These are phyloP conservation scores for Fusarium sp. DNA, from an alignment of 2,329 filamentous ascomycete species.

Conservation along the genomic window DNA sequence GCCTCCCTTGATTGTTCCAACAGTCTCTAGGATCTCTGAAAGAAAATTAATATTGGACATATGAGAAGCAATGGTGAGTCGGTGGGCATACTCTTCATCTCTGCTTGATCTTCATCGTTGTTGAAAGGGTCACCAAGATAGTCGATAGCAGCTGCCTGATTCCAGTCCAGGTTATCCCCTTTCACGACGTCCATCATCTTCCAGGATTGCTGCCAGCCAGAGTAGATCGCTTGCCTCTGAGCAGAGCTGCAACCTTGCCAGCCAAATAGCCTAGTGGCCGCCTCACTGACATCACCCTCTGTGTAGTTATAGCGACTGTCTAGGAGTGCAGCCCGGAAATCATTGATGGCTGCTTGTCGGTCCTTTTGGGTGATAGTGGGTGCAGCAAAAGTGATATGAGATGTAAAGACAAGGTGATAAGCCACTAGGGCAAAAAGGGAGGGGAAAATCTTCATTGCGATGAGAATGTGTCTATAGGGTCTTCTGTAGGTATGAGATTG, in stretches of 20 bases:
- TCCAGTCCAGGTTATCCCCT: background rate
- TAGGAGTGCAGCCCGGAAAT: background rate
- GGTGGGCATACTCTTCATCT: background rate
- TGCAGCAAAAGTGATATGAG: background rate
- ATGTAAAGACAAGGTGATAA: background rate
- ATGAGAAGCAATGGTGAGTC: background rate
- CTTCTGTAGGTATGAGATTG: too few relatives aligned
- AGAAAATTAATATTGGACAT: background rate
- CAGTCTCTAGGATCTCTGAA: background rate
- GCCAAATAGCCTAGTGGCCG: background rate
- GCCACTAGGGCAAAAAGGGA: background rate
- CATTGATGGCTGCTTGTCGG: background rate
- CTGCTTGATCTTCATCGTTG: background rate
- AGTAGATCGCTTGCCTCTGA: background rate
- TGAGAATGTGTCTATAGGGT: too few relatives aligned
- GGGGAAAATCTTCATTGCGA: too few relatives aligned
- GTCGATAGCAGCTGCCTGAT: background rate
- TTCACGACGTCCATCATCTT: background rate
- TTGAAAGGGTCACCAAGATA: background rate
- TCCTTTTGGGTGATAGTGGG: background rate
- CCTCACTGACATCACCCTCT: background rate
- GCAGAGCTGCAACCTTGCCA: background rate
- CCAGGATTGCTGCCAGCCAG: conserved; percentile 6
- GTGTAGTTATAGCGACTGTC: conserved; percentile 1
- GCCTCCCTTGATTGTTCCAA: background rate